Conservation (phyloP, 305 asterid species). For the Fraxinus latifolia region DNA sequence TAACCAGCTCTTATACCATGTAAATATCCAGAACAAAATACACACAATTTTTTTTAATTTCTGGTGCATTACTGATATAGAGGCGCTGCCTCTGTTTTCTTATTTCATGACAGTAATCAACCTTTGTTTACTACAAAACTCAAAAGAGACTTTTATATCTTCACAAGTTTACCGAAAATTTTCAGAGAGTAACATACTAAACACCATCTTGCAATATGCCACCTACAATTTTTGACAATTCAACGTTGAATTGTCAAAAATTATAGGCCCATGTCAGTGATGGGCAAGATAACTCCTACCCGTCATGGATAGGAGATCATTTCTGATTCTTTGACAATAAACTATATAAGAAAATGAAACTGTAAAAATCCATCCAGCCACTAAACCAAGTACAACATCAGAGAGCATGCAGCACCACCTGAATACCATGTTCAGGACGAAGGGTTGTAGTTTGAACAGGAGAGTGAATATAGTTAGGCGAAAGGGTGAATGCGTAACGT, state of each 20-base stretch:
- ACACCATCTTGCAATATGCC: neutral
- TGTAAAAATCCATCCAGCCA: neutral
- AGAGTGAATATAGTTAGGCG: constrained; percentile 33
- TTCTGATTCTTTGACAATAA: too few species aligned
- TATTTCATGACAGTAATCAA: neutral
- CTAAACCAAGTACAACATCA: neutral
- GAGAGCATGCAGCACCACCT: constrained; percentile 25
- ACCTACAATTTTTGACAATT: too few species aligned
- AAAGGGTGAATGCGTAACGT: constrained; percentile 26
- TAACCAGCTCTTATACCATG: neutral
- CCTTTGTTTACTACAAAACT: neutral
- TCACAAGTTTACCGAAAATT: neutral
- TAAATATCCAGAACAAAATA: too few species aligned
- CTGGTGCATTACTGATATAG: neutral
- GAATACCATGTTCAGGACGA: constrained; percentile 34
- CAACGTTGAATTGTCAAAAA: too few species aligned
- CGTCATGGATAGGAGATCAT: too few species aligned
- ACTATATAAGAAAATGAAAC: neutral
- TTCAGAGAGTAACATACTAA: neutral
- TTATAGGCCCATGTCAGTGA: too few species aligned
- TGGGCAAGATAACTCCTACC: too few species aligned
- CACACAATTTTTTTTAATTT: too few species aligned
- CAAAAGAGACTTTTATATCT: neutral
- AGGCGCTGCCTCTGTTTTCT: neutral
- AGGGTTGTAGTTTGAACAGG: constrained; percentile 31